Evolutionary conservation across 345 rosid species (phyloP), one percentile per base, ranked within the genome.

Genomic region (Hirschfeldia incana): DNA sequence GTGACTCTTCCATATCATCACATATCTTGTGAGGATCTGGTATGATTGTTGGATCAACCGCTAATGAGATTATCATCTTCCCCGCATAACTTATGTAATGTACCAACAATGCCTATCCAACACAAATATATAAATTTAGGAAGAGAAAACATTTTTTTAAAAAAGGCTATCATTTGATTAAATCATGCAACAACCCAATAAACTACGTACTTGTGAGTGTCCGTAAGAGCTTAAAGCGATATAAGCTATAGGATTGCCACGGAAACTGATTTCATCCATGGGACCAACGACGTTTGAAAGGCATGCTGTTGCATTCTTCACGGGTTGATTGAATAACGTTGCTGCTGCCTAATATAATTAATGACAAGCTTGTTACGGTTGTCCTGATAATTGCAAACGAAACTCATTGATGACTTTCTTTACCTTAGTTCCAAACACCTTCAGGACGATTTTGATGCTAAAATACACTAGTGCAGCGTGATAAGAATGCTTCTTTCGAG

Each of bases 201-300:
- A 57, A 1, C 0, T 17, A 57, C 21, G 28, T 78, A 79, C 74
- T 15, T 79, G 90, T 36, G 97, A 86, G 37, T 88, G 91, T 17
- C 90, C 91, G 21, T 88, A 88, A 65, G 76, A 78, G 58, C 79
- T 85, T 4, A 90, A 87, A 65, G 92, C 92, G 27, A 91, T 64
- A 82, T 83, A 91, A 69, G 89, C 81, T 6, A 88, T 67, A 8
- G 90, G 89, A 76, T 87, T 85, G 3, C 89, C 92, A 51, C 75
- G 83, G 72, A 88, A 87, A 75, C 85, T 78, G 12, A 88, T 86
- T 74, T 89, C 90, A 73, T 89, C 89, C 12, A 36, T 29, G 0
- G 92, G 97, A 9, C 92, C 92, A 6, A 84, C 68, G 16, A 88
- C 61, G 27, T 88, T 91, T 12, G 94, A 91, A 65, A 88, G 85